These are phyloP conservation scores for Prunus armeniaca DNA, from an alignment of 306 rosid genomes.

Conservation along the genomic window DNA sequence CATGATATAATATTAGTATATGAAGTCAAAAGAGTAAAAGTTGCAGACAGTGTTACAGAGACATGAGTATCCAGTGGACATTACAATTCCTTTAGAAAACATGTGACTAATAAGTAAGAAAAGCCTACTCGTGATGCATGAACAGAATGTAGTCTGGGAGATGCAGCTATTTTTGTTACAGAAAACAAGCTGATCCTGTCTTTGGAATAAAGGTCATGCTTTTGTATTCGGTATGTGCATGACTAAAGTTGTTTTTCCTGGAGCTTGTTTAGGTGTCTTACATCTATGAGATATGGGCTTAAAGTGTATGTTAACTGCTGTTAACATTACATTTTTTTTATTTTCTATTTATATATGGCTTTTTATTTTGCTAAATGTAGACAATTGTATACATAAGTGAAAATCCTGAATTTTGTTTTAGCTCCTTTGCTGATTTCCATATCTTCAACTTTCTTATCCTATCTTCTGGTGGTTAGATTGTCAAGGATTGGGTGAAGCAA, in stretches of 20 bases:
- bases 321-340: not conserved
- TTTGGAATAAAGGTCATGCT: not conserved
- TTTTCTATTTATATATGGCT: too few relatives aligned
- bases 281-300: not conserved
- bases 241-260: not conserved
- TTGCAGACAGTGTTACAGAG: not conserved
- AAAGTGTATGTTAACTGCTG: not conserved
- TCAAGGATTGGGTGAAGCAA: constrained; percentile 87
- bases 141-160: not conserved
- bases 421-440: not conserved
- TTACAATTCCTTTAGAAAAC: not conserved
- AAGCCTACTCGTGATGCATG: not conserved
- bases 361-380: not conserved
- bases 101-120: not conserved
- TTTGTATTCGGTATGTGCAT: not conserved
- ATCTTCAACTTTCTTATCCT: not conserved
- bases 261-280: not conserved
- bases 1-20: not conserved
- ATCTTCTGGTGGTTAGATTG: constrained; percentile 58
- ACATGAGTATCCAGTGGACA: not conserved
- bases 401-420: not conserved
- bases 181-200: not conserved
- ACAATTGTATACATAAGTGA: not conserved
- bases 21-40: not conserved
- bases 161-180: not conserved